Percentiles rank a stretch among this genome's conserved stretches.
Conservation (phyloP, 2,329 filamentous ascomycete genomes). For the Penicillium sp. region DNA sequence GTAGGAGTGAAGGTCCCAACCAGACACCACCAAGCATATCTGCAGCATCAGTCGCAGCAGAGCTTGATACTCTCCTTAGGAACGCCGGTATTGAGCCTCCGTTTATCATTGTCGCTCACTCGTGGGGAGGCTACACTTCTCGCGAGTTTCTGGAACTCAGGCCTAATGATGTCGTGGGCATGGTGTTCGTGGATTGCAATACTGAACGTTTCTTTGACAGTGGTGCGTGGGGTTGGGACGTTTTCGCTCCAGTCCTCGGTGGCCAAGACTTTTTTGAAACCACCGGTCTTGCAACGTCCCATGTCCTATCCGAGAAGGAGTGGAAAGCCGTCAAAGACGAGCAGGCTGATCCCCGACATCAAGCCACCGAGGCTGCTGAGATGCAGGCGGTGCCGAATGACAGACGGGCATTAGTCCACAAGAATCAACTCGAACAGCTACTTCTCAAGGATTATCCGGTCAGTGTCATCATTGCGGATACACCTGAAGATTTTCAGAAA, state of each 20-base stretch:
- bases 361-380: constrained; percentile 13
- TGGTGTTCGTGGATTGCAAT: constrained; percentile 20
- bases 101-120: constrained; percentile 17
- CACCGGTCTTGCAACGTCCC: constrained; percentile 10
- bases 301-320: constrained; percentile 13
- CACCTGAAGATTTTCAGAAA: constrained; percentile 17
- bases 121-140: constrained; percentile 17
- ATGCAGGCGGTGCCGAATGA: constrained; percentile 8
- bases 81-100: constrained; percentile 10
- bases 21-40: constrained; percentile 9
- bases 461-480: constrained; percentile 26
- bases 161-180: constrained; percentile 11
- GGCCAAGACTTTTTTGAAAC: constrained; percentile 13
- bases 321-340: constrained; percentile 12
- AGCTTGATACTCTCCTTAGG: constrained; percentile 15
- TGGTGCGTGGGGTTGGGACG: constrained; percentile 10
- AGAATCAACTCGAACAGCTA: constrained; percentile 24
- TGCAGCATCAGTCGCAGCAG: constrained; percentile 15
- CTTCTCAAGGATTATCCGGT: constrained; percentile 19
- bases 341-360: constrained; percentile 10
- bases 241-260: constrained; percentile 10
- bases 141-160: constrained; percentile 18
- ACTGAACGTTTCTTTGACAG: constrained; percentile 11
- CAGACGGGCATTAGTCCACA: constrained; percentile 8
- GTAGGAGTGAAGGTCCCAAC: constrained; percentile 18